Evolutionary conservation across 2,329 filamentous ascomycete species (phyloP), one percentile per base, ranked within the genome.

Genomic region (Xylogone sp.): DNA sequence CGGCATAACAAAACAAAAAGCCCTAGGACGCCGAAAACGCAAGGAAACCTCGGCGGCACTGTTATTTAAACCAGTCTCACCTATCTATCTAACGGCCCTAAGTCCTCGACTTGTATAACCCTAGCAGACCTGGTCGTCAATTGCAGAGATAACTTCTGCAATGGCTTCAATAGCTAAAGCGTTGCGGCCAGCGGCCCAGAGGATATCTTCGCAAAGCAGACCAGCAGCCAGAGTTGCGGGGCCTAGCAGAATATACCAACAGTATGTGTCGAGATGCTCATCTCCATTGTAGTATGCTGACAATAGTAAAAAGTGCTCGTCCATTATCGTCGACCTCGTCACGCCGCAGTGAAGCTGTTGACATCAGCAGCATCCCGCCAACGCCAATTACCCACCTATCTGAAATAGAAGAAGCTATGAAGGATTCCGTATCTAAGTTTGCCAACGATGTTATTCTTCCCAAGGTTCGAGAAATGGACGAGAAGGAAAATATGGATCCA

Each of bases 391-490:
- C 88, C 43, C 91, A 96, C 71, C 78, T 96, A 58, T 95, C 90
- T 61, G 94, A 99, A 72, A 86, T 88, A 53, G 94, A 99, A 74
- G 66, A 81, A 13, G 83, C 94, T 65, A 96, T 99, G 88, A 82
- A 86, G 56, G 93, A 99, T 52, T 81, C 88, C 1, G 93, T 99
- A 3, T 84, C 84, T 62, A 96, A 94, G 71, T 97, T 97, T 65
- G 91, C 94, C 58, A 84, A 83, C 66, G 91, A 97, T 51, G 82
- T 91, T 24, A 87, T 99, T 60, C 82, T 92, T 48, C 94, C 94
- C 50, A 93, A 91, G 70, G 92, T 90, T 10, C 88, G 94, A 52
- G 92, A 96, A 18, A 99, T 99, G 94, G 94, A 99, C 69, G 94
- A 99, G 78, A 86, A 87, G 24, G 94, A 99, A 77, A 72, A 80